Evolutionary conservation across 1,139 yeast species (phyloP).

Genomic region (Yamadazyma mexicana): DNA sequence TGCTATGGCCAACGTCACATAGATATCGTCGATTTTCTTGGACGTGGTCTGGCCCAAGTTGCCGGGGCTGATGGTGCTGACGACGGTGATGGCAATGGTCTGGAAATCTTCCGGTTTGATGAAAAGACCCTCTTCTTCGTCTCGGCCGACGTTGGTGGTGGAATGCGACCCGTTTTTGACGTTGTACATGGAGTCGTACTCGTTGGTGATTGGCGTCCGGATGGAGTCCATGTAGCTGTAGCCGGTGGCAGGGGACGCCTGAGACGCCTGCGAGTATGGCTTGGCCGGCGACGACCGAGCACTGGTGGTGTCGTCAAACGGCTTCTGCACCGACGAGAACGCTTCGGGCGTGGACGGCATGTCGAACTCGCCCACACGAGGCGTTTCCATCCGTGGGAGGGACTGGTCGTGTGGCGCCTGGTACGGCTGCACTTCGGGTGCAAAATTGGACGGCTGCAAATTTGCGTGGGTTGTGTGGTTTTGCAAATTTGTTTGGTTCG

Average conservation of each 20-base stretch:
- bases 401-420: neutral
- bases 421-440: neutral
- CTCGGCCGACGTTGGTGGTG: slow-evolving; percentile 3
- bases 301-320: slow-evolving; percentile 10
- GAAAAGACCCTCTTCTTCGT: slow-evolving; percentile 33
- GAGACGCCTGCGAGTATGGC: slow-evolving; percentile 8
- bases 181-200: slow-evolving; percentile 10
- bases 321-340: neutral
- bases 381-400: slow-evolving; percentile 1
- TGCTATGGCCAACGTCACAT: slow-evolving; percentile 58
- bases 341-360: too few species aligned
- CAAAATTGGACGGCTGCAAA: too few species aligned
- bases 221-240: slow-evolving; percentile 10
- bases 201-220: slow-evolving; percentile 11
- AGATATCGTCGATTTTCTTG: slow-evolving; percentile 53
- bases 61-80: slow-evolving; percentile 47
- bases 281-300: slow-evolving; percentile 17
- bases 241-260: slow-evolving; percentile 14
- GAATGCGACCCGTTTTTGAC: slow-evolving; percentile 7
- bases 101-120: slow-evolving; percentile 68
- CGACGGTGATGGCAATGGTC: slow-evolving; percentile 58
- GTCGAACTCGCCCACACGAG: neutral
- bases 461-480: too few species aligned
- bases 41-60: slow-evolving; percentile 20
- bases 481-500: neutral